Evolutionary conservation across 2,329 filamentous ascomycete genomes (phyloP).

Genomic region (Aureobasidium sp.): DNA sequence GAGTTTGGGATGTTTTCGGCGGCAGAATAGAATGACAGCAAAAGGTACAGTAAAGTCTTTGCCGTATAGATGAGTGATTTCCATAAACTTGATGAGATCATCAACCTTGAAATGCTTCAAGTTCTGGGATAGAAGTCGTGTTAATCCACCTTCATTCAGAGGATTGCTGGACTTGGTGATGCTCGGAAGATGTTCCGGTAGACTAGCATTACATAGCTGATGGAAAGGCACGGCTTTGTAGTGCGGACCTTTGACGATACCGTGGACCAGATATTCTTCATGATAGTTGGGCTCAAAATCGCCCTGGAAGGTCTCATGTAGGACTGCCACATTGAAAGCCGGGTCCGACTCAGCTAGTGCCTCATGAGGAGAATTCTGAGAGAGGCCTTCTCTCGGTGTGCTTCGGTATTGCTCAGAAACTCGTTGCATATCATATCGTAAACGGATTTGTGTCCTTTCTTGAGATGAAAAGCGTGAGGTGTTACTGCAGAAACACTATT

Average conservation of each 20-base stretch:
- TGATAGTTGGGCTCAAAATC: background rate
- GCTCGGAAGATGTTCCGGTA: background rate
- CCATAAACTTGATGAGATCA: background rate
- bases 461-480: background rate
- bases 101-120: background rate
- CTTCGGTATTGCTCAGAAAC: background rate
- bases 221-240: background rate
- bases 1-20: background rate
- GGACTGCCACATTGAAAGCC: background rate
- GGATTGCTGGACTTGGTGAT: no score
- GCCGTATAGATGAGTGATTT: background rate
- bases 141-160: background rate
- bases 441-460: background rate
- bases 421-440: background rate
- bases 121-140: background rate
- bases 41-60: background rate
- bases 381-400: background rate
- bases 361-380: background rate
- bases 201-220: background rate
- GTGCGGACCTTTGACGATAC: background rate
- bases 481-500: no score
- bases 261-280: background rate
- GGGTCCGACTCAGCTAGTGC: background rate
- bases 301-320: background rate
- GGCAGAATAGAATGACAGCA: background rate